Conservation (phyloP, 2,329 filamentous ascomycete genomes). For the Bipolaris bicolor region DNA sequence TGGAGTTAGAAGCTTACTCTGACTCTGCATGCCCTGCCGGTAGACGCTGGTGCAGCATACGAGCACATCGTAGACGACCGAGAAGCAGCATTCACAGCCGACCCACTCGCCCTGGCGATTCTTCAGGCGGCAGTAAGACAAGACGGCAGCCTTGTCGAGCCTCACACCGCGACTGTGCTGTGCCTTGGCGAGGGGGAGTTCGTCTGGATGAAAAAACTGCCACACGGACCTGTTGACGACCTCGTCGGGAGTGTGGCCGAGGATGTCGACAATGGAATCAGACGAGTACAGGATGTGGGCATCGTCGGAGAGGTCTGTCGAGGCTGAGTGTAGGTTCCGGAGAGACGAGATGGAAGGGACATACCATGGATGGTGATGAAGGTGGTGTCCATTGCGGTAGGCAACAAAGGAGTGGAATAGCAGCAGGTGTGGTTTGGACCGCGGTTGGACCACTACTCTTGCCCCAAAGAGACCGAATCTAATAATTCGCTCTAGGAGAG, state of each 20-base stretch:
- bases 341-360: conserved; percentile 35
- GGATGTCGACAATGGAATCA: conserved; percentile 80
- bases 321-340: conserved; percentile 16
- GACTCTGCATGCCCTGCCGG: conserved; percentile 68
- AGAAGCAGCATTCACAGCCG: conserved; percentile 87
- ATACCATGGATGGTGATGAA: conserved; percentile 91
- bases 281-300: conserved; percentile 84
- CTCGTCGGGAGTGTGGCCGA: conserved; percentile 79
- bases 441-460: conserved; percentile 25
- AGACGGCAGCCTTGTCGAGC: conserved; percentile 82
- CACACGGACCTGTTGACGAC: conserved; percentile 78
- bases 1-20: conserved; percentile 65
- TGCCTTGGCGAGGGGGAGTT: conserved; percentile 74
- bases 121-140: conserved; percentile 77
- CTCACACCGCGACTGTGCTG: conserved; percentile 75
- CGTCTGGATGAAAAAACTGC: conserved; percentile 84
- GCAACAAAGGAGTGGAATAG: neutral
- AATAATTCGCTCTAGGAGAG: conserved; percentile 46
- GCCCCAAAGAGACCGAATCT: conserved; percentile 43
- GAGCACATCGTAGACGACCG: conserved; percentile 84
- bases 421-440: neutral
- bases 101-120: conserved; percentile 74
- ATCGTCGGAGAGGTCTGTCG: conserved; percentile 72
- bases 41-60: conserved; percentile 86
- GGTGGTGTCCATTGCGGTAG: conserved; percentile 68